A percentile compares a stretch with the other conserved stretches of the same genome.
These are phyloP conservation scores for Gynandropsis gynandra DNA, from an alignment of 345 rosid genomes.

Conservation along the genomic window DNA sequence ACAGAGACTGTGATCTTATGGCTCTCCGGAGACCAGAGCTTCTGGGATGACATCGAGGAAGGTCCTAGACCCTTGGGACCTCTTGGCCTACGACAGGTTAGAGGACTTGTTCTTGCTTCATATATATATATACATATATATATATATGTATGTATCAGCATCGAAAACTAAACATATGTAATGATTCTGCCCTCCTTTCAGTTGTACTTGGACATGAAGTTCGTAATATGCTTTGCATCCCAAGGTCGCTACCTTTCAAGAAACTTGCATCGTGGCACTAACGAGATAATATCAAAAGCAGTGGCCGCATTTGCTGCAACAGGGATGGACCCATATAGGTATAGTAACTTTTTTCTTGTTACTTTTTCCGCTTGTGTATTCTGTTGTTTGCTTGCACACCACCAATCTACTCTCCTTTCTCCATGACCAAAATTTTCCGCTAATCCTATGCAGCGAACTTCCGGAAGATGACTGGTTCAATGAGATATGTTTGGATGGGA, in stretches of 20 bases:
- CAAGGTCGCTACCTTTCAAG: constrained; percentile 96
- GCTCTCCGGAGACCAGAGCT: constrained; percentile 93
- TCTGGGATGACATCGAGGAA: constrained; percentile 98
- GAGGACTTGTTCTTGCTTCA: constrained; percentile 21
- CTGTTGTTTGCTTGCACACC: too few relatives aligned
- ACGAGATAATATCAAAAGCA: constrained; percentile 83
- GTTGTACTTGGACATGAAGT: constrained; percentile 95
- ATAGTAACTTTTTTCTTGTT: constrained; percentile 5
- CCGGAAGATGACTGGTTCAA: constrained; percentile 94
- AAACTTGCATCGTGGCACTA: constrained; percentile 77
- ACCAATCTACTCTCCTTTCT: too few relatives aligned
- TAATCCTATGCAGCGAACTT: constrained; percentile 46
- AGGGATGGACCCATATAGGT: constrained; percentile 95
- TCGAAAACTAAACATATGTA: background rate
- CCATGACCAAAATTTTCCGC: background rate
- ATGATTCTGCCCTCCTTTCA: constrained; percentile 32
- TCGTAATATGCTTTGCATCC: constrained; percentile 84
- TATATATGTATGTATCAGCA: background rate
- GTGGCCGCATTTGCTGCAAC: constrained; percentile 75
- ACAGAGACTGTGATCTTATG: constrained; percentile 94
- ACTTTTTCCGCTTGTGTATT: background rate
- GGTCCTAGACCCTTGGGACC: constrained; percentile 92
- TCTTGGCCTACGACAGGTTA: constrained; percentile 84
- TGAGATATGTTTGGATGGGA: constrained; percentile 69
- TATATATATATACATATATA: background rate